Evolutionary conservation across 768 basidiomycete species (phyloP).

Genomic region (Boletus vermiculosoides): DNA sequence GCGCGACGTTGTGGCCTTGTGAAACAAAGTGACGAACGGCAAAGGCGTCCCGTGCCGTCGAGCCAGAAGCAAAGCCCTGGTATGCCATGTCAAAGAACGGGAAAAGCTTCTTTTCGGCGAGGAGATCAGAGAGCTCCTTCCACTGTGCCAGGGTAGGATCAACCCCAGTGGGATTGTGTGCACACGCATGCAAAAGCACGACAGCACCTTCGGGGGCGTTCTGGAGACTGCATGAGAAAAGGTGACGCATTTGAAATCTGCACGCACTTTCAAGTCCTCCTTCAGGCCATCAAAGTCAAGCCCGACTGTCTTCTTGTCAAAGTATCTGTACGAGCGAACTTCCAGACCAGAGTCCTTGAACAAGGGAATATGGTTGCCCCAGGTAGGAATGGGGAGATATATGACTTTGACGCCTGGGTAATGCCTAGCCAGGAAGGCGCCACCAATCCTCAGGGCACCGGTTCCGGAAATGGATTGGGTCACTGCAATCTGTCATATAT

Average conservation of each 20-base stretch:
- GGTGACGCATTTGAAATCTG: not conserved
- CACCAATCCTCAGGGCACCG: slow-evolving; percentile 94
- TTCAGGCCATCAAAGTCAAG: slow-evolving; percentile 91
- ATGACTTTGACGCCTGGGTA: slow-evolving; percentile 85
- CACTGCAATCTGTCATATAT: slow-evolving; percentile 61
- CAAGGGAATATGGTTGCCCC: slow-evolving; percentile 95
- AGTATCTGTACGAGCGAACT: slow-evolving; percentile 91
- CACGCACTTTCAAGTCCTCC: slow-evolving; percentile 73
- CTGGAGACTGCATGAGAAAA: slow-evolving; percentile 30
- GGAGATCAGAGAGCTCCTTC: slow-evolving; percentile 82
- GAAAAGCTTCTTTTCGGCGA: slow-evolving; percentile 89
- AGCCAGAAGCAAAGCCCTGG: slow-evolving; percentile 97
- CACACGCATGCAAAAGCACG: slow-evolving; percentile 93
- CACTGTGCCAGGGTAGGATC: slow-evolving; percentile 95
- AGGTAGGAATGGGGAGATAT: slow-evolving; percentile 91
- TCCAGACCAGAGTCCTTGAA: slow-evolving; percentile 95
- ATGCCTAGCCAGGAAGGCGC: slow-evolving; percentile 85
- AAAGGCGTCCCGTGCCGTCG: slow-evolving; percentile 87
- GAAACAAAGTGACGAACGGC: slow-evolving; percentile 93
- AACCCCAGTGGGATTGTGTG: slow-evolving; percentile 98
- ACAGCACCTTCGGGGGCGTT: slow-evolving; percentile 76
- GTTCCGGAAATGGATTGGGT: slow-evolving; percentile 98
- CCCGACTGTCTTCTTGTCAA: slow-evolving; percentile 88
- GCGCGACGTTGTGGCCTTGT: slow-evolving; percentile 85
- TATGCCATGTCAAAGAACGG: slow-evolving; percentile 99